A percentile compares a stretch with the other conserved stretches of the same genome.
These are phyloP conservation scores for Cystofilobasidium macerans DNA, from an alignment of 768 basidiomycete species.

Conservation along the genomic window DNA sequence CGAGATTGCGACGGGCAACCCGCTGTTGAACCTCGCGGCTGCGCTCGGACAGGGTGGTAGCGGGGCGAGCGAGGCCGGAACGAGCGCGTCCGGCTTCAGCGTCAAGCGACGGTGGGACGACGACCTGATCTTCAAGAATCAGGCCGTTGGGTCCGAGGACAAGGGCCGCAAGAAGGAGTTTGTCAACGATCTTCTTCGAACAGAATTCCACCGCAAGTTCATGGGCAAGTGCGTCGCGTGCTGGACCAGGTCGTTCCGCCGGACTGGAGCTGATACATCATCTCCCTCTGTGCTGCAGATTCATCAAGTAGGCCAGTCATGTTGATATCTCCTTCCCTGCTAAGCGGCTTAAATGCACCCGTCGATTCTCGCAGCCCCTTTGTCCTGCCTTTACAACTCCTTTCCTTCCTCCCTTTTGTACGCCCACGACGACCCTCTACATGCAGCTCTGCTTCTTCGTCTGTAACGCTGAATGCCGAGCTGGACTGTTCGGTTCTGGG, in stretches of 20 bases:
- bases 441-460: too few relatives aligned
- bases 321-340: too few relatives aligned
- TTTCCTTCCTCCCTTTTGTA: too few relatives aligned
- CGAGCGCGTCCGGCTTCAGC: conserved; percentile 59
- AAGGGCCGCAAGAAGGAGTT: conserved; percentile 60
- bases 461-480: too few relatives aligned
- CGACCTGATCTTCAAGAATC: conserved; percentile 97
- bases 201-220: conserved; percentile 57
- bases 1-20: conserved; percentile 77
- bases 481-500: too few relatives aligned
- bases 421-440: too few relatives aligned
- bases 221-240: conserved; percentile 49
- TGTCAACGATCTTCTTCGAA: conserved; percentile 87
- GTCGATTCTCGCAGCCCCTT: background rate
- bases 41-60: conserved; percentile 63
- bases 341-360: too few relatives aligned
- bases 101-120: conserved; percentile 95
- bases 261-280: too few relatives aligned
- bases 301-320: background rate
- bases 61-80: conserved; percentile 50
- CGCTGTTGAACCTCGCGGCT: conserved; percentile 78
- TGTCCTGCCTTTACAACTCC: too few relatives aligned
- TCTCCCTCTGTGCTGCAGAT: background rate
- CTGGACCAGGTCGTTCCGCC: background rate
- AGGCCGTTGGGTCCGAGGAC: conserved; percentile 58